These are phyloP conservation scores for Lathyrus oleraceus DNA, from an alignment of 306 rosid genomes.

Conservation along the genomic window DNA sequence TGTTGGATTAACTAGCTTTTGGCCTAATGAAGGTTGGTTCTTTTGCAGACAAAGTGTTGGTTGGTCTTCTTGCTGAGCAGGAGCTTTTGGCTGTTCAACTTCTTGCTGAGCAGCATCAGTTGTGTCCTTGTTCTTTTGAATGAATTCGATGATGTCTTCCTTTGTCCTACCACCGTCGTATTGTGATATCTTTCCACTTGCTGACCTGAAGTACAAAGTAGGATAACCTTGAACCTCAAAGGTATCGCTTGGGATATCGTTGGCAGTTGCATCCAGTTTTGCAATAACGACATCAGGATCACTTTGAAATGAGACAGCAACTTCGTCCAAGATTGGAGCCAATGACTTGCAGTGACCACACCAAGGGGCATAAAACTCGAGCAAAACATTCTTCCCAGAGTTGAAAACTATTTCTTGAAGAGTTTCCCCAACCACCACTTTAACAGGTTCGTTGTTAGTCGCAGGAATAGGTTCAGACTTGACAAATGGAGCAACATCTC, in stretches of 20 bases:
- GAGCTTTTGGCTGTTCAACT: no score
- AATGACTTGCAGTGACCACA: no score
- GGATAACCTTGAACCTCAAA: constrained; percentile 71
- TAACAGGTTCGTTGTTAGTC: constrained; percentile 77
- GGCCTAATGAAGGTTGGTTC: no score
- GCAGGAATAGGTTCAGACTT: constrained; percentile 90
- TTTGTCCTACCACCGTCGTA: constrained; percentile 70
- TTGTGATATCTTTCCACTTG: constrained; percentile 62
- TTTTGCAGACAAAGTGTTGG: no score
- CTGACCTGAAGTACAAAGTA: constrained; percentile 68
- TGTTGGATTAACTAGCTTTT: no score
- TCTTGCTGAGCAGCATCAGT: no score
- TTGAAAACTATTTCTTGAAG: constrained; percentile 71
- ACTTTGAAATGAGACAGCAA: no score
- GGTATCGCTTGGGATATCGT: no score
- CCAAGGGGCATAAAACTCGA: constrained; percentile 90
- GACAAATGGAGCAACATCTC: constrained; percentile 52
- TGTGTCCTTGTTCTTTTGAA: constrained; percentile 70
- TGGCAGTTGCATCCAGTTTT: no score
- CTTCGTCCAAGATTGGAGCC: no score
- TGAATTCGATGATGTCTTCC: constrained; percentile 68
- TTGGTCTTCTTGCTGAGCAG: no score
- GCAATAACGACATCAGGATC: no score
- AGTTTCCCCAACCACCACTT: constrained; percentile 75
- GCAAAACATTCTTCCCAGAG: constrained; percentile 80